Evolutionary conservation across 2,329 filamentous ascomycete genomes (phyloP), one percentile per base, ranked within the genome.

Genomic region (Fusarium goolgardi): DNA sequence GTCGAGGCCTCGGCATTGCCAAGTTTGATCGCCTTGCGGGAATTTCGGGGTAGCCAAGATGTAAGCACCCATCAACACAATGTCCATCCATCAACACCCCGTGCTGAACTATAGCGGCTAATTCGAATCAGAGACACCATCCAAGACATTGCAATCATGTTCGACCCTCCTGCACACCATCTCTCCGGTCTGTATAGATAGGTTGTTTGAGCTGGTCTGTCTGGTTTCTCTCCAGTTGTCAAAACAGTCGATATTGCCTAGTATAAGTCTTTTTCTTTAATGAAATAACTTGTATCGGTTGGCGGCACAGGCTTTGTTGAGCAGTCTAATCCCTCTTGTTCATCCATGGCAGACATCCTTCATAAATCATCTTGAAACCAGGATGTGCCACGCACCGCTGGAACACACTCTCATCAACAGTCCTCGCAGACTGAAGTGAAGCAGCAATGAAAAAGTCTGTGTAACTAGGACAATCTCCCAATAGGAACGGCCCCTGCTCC

Each of bases 371-470:
- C 9, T 39, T 55, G 2, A 65, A 60, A 1, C 62, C 62, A 40
- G 37, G 20, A 25, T 60, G 43, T 7, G 2, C 7, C 6, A 39
- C 7, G 21, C 49, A 65, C 4, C 62, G 20, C 16, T 50, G 39
- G 0, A 60, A 65, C 2, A 60, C 21, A 5, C 9, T 21, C 10
- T 65, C 55, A 29, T 65, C 61, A 31, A 65, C 25, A 7, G 34
- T 60, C 31, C 49, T 65, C 1, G 34, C 16, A 0, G 55, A 65
- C 5, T 65, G 62, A 9, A 65, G 62, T 2, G 62, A 60, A 10
- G 25, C 61, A 6, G 61, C 54, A 1, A 65, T 55, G 5, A 65
- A 55, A 5, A 65, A 65, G 25, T 65, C 62, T 4, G 55, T 55
- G 10, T 65, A 60, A 1, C 39, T 65, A 9, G 62, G 62, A 29